Evolutionary conservation across 352 stramenopile species (phyloP), one percentile per base, ranked within the genome.

Genomic region (Globisporangium recalcitrans): DNA sequence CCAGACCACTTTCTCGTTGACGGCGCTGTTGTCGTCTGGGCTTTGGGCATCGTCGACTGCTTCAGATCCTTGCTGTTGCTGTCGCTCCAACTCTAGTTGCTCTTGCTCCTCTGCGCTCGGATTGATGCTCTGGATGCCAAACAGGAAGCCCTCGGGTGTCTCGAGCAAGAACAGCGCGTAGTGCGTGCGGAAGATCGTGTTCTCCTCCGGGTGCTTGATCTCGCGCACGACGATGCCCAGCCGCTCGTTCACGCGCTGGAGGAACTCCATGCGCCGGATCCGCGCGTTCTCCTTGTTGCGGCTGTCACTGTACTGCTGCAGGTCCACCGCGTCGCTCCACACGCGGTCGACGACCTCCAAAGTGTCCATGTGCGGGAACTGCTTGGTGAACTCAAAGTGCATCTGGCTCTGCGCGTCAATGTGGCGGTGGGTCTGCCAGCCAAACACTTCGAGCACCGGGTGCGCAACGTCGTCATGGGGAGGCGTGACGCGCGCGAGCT

Each of bases 331-430:
- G 34, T 79, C 59, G 2, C 10, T 11, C 72, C 72, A 79, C 52
- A 62, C 56, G 40, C 72, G 69, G 10, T 71, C 36, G 9, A 55
- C 60, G 44, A 79, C 53, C 9, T 74, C 67, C 6, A 31, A 13
- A 11, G 61, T 67, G 13, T 38, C 64, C 36, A 75, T 24, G 51
- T 79, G 69, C 9, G 58, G 56, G 22, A 77, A 79, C 16, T 8
- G 24, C 61, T 77, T 77, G 52, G 44, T 57, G 47, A 79, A 73
- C 60, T 77, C 72, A 36, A 79, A 79, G 22, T 77, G 69, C 69
- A 77, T 74, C 47, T 74, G 63, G 64, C 70, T 76, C 38, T 44
- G 13, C 10, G 29, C 29, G 58, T 78, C 69, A 4, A 79, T 54
- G 61, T 79, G 67, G 22, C 69, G 72, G 16, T 61, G 67, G 21